Evolutionary conservation across 768 basidiomycete species (phyloP), one percentile per base, ranked within the genome.

Genomic region (Lactifluus hygrophoroides): DNA sequence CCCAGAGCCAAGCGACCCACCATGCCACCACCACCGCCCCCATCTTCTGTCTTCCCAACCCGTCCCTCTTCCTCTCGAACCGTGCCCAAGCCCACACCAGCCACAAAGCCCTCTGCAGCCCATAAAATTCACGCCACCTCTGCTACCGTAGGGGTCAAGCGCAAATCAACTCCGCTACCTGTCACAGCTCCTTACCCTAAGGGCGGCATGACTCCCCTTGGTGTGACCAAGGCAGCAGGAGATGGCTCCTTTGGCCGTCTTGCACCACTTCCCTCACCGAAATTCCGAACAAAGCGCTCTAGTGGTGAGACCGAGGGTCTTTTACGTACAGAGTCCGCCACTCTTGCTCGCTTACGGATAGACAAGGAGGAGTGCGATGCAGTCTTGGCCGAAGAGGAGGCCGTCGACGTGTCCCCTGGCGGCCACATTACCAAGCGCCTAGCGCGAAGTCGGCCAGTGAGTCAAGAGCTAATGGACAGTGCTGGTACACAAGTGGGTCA

Each of bases 351-450:
- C 19, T 44, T 62, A 14, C 46, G 60, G 3, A 62, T 62, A 35
- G 60, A 57, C 43, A 62, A 64, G 52, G 60, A 64, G 28, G 56
- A 62, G 21, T 37, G 54, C 30, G 56, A 50, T 42, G 47, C n/a
- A 10, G 40, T 52, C 34, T 42, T 51, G 10, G 54, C 30, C 17
- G 64, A 62, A 25, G 84, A 86, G 66, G 81, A 85, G 30, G 82
- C 75, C 3, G 85, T 84, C 61, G 82, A 81, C 1, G 76, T 89
- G 57, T 90, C 87, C 0, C 88, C 88, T 2, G 86, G 85, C 13
- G 88, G 87, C 0, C 88, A 88, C 69, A 74, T 90, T 56, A 79
- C 76, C 38, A 90, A 90, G 70, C 77, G 87, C 56, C 81, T 88
- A 11, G 88, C 87, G 1, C 81, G 85, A 11, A 82, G 85, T 27